These are phyloP conservation scores for Saccharum hybrid DNA, from an alignment of 202 grass and related monocot genomes.

Conservation along the genomic window DNA sequence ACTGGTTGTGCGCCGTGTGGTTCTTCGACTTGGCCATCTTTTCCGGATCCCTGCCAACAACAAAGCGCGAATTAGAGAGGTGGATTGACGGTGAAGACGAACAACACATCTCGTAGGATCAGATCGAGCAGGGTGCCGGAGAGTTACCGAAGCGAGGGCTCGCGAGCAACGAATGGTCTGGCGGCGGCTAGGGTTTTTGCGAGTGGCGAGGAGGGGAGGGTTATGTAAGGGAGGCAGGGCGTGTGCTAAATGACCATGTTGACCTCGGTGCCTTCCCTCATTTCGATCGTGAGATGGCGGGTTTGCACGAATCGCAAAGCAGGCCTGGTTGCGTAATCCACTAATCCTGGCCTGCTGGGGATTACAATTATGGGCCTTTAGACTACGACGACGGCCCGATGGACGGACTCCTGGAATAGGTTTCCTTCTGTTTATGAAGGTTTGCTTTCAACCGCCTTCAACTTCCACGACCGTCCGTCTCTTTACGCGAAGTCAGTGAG, in stretches of 20 bases:
- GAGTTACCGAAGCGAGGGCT: slow-evolving; percentile 29
- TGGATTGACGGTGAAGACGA: not conserved
- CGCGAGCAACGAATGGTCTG: not conserved
- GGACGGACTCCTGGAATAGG: not conserved
- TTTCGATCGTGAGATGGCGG: not conserved
- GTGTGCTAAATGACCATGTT: not conserved
- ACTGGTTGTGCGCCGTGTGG: slow-evolving; percentile 99
- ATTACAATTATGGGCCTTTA: not conserved
- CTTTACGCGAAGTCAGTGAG: too few relatives aligned
- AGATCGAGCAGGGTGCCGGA: not conserved
- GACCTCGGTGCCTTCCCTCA: not conserved
- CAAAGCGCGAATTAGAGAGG: not conserved
- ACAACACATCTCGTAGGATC: too few relatives aligned
- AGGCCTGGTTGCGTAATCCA: not conserved
- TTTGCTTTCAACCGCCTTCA: too few relatives aligned
- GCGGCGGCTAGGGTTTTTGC: slow-evolving; percentile 40
- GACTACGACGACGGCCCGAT: not conserved
- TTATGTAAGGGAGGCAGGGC: not conserved
- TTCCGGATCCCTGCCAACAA: slow-evolving; percentile 11
- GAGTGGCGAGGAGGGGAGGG: not conserved
- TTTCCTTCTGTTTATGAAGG: not conserved
- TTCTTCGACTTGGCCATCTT: slow-evolving; percentile 99
- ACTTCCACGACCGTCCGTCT: too few relatives aligned
- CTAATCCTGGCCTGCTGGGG: too few relatives aligned
- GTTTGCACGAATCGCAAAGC: not conserved